These are phyloP conservation scores for Colletotrichum sp. DNA, from an alignment of 2,329 filamentous ascomycete species.

Conservation along the genomic window DNA sequence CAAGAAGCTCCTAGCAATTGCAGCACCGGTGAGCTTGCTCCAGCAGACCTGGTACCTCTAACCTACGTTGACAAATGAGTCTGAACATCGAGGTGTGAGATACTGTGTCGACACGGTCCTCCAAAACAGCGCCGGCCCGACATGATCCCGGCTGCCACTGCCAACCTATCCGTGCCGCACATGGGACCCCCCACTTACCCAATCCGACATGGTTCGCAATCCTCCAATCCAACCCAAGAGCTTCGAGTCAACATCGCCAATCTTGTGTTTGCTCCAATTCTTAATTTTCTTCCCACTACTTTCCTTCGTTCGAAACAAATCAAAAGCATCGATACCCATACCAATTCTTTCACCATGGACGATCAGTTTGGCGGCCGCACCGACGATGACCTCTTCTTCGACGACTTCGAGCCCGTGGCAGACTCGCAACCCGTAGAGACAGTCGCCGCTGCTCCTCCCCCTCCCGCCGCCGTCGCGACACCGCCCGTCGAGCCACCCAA, in stretches of 20 bases:
- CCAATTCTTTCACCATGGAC: slow-evolving; percentile 48
- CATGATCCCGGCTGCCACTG: background rate
- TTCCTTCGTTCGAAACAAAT: background rate
- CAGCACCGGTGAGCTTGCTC: background rate
- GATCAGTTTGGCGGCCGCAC: slow-evolving; percentile 67
- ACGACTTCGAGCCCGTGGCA: slow-evolving; percentile 60
- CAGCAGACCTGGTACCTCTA: background rate
- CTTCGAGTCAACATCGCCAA: slow-evolving; percentile 8
- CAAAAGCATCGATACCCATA: background rate
- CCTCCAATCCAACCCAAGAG: background rate
- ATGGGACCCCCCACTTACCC: slow-evolving; percentile 3
- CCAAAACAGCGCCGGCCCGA: background rate
- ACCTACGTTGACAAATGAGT: background rate
- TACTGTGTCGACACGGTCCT: background rate
- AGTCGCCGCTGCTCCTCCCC: background rate
- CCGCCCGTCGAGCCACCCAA: slow-evolving; percentile 1
- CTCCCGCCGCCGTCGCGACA: slow-evolving; percentile 3
- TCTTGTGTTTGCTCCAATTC: background rate
- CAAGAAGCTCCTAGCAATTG: no score
- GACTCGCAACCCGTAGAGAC: background rate
- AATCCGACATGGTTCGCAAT: slow-evolving; percentile 5
- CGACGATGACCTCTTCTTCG: slow-evolving; percentile 67
- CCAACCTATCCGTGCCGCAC: background rate
- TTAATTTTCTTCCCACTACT: background rate
- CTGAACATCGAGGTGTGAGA: background rate